Evolutionary conservation across 140 eudicot species (phyloP).

Genomic region (Senecio squalidus): DNA sequence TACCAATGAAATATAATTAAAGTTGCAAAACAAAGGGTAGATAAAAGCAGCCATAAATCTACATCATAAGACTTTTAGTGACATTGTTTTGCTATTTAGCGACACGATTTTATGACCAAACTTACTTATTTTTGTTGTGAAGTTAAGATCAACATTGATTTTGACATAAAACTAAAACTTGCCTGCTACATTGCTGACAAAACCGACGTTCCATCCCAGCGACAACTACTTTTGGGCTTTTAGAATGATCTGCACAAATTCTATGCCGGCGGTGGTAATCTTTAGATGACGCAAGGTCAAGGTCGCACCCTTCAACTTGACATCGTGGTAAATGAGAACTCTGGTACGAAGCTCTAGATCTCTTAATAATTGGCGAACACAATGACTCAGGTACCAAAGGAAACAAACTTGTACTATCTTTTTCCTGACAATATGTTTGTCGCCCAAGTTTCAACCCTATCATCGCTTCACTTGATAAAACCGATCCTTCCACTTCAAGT

Average conservation of each 20-base stretch:
- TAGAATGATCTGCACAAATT: conserved; percentile 50
- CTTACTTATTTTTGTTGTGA: no score
- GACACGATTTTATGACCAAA: background rate
- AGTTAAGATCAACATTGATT: background rate
- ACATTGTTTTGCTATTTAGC: no score
- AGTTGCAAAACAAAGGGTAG: background rate
- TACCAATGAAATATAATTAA: background rate
- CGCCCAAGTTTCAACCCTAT: conserved; percentile 40
- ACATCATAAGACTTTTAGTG: no score
- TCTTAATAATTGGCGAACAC: conserved; percentile 19
- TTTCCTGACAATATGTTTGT: conserved; percentile 9
- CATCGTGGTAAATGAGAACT: conserved; percentile 31
- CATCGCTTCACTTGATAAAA: conserved; percentile 24
- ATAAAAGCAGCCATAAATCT: no score
- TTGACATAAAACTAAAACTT: background rate
- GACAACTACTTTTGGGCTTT: conserved; percentile 50
- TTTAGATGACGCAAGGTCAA: conserved; percentile 47
- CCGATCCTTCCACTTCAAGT: conserved; percentile 16
- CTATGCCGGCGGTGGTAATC: conserved; percentile 58
- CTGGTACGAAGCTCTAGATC: conserved; percentile 24
- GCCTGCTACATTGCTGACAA: conserved; percentile 72
- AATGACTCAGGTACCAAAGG: conserved; percentile 6
- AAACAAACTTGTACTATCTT: background rate
- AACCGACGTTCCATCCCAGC: conserved; percentile 59
- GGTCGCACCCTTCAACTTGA: conserved; percentile 63